Evolutionary conservation across 495 filamentous ascomycete genomes (phyloP).

Genomic region (Aspergillus sclerotiicarbonarius): DNA sequence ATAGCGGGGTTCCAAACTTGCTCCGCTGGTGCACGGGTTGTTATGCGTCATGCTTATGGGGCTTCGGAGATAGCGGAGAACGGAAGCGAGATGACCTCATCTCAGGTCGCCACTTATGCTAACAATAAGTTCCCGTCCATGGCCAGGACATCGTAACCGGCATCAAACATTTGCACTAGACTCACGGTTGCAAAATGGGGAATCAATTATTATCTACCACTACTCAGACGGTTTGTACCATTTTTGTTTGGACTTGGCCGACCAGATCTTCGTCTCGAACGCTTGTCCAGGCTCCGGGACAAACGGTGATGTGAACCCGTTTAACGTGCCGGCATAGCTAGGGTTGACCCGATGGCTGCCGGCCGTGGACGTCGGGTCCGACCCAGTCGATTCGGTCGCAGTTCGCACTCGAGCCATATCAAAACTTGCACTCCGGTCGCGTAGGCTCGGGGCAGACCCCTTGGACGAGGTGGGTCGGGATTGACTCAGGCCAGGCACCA

Average conservation of each 20-base stretch:
- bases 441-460: not conserved
- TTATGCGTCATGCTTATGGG: too few species aligned
- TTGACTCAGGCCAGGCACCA: not conserved
- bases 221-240: not conserved
- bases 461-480: slow-evolving; percentile 5
- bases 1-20: too few species aligned
- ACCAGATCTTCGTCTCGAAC: slow-evolving; percentile 16
- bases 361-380: not conserved
- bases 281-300: slow-evolving; percentile 1
- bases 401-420: not conserved
- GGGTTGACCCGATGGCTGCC: not conserved
- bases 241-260: slow-evolving; percentile 1
- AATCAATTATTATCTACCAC: too few species aligned
- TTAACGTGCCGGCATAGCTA: not conserved
- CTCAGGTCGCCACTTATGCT: too few species aligned
- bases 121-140: too few species aligned
- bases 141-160: too few species aligned
- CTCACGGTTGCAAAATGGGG: too few species aligned
- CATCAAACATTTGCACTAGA: too few species aligned
- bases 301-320: slow-evolving; percentile 3
- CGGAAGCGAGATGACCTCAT: too few species aligned
- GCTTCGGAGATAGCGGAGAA: too few species aligned
- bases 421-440: slow-evolving; percentile 1
- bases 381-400: not conserved
- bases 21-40: too few species aligned